Base-by-base conservation (phyloP, 2,329 filamentous ascomycete species). In the Sordariomycetes sp. region DNA sequence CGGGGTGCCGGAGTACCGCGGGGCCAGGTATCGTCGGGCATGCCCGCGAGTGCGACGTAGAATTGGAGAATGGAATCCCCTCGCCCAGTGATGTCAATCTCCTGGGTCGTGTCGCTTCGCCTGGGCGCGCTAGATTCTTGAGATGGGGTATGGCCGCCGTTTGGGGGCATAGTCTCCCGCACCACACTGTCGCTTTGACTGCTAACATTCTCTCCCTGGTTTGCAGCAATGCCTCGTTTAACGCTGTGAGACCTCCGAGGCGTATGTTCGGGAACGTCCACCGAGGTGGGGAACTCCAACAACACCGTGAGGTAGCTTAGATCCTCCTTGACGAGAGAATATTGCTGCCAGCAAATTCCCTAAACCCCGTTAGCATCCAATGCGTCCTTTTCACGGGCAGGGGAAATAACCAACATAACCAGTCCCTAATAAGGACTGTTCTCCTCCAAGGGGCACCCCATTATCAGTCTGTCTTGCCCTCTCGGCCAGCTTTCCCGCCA, bases 31-130 rank as follows among this genome's bases (percentile, higher is more conserved):
- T 32, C 25, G 28, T 48, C 18, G 16, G 46, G 10, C 1, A 61
- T 63, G 22, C 65, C 61, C 18, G 74, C 71, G 8, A 67, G 65
- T 1, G 64, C 67, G 0, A 67, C 63, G 58, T 74, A 70, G 60
- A 81, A 82, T 60, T 81, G 79, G 35, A 82, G 70, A 28, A 82
- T 71, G 2, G 72, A 72, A 60, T 81, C 78, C 7, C 79, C 79
- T 2, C 69, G 69, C 1, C 70, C 69, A 0, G 74, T 70, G 56
- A 81, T 76, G 40, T 68, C 64, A 50, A 70, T 71, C 57, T 80
- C 77, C 18, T 70, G 67, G 10, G 78, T 52, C n/a, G 50, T 68
- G 54, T 70, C 71, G 1, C 65, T n/a, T 69, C 67, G 5, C 70
- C 68, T 4, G 3, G 37, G 76, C 65, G 1, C 73, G 70, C 12